Conservation (phyloP, 2,329 filamentous ascomycete species). For the Cercospora sp. region DNA sequence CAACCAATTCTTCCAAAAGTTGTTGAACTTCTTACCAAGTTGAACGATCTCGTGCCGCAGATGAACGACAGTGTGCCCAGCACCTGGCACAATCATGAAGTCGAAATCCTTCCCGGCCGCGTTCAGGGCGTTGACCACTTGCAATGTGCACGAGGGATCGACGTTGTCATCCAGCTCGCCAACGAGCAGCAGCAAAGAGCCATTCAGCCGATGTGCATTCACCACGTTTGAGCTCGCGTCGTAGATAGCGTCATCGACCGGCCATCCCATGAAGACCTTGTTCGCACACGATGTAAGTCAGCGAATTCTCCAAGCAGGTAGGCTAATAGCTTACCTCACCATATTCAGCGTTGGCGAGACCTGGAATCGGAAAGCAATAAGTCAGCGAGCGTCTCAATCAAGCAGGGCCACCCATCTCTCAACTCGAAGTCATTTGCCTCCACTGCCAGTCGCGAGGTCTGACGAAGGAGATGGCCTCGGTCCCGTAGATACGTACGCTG, state of each 20-base stretch:
- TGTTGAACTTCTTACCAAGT: constrained; percentile 1
- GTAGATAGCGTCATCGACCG: constrained; percentile 13
- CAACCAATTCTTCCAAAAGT: constrained; percentile 14
- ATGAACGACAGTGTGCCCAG: not conserved
- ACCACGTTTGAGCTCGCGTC: constrained; percentile 13
- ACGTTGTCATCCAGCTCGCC: constrained; percentile 17
- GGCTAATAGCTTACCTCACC: not conserved
- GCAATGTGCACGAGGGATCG: constrained; percentile 15
- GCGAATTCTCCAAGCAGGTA: not conserved
- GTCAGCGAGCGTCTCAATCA: not conserved
- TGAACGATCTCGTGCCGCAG: not conserved
- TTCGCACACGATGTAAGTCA: constrained; percentile 4
- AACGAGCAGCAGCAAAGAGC: constrained; percentile 9
- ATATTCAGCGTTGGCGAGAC: not conserved
- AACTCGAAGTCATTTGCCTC: not conserved
- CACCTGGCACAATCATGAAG: constrained; percentile 14
- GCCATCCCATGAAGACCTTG: constrained; percentile 11
- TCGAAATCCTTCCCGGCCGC: constrained; percentile 15
- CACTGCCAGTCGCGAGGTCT: not conserved
- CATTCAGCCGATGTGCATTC: constrained; percentile 8
- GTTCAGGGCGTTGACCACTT: constrained; percentile 19
- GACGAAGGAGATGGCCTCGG: not conserved
- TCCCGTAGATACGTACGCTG: constrained; percentile 6
- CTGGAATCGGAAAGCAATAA: not conserved
- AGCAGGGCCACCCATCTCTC: not conserved